Conservation (phyloP, 2,329 filamentous ascomycete genomes). For the Neofusicoccum laricinum region DNA sequence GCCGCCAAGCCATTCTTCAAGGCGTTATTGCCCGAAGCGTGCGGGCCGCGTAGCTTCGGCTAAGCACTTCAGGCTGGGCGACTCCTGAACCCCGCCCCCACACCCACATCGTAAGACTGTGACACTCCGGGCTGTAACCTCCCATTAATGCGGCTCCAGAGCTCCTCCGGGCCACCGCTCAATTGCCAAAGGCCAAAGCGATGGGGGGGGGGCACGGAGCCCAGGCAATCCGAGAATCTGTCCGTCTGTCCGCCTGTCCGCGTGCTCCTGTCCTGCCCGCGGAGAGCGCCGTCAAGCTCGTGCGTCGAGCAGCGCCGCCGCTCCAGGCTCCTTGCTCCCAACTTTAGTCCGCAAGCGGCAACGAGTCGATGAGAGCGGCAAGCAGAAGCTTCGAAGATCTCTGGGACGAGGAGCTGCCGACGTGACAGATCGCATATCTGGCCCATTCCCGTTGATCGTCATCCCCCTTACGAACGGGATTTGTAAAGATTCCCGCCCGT, state of each 20-base stretch:
- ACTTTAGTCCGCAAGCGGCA: not conserved
- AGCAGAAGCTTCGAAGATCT: conserved; percentile 6
- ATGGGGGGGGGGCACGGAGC: not conserved
- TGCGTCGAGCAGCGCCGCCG: not conserved
- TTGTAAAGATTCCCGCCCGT: not conserved
- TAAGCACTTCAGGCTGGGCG: not conserved
- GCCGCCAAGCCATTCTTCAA: conserved; percentile 1
- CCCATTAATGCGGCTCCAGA: not conserved
- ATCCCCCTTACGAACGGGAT: not conserved
- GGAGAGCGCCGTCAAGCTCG: conserved; percentile 1
- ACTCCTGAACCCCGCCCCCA: conserved; percentile 1
- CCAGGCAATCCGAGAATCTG: not conserved
- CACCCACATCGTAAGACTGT: not conserved
- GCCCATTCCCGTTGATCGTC: not conserved
- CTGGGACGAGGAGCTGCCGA: not conserved
- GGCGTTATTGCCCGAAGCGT: conserved; percentile 9
- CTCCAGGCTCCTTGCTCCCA: not conserved
- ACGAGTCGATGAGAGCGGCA: not conserved
- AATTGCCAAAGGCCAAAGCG: not conserved
- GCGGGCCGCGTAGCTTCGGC: conserved; percentile 4
- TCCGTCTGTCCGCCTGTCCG: not conserved
- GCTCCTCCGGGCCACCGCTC: not conserved
- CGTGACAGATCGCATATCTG: not conserved
- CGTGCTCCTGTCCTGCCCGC: not conserved
- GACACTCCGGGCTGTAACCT: not conserved